A percentile compares a stretch with the other conserved stretches of the same genome.
phyloP scores from a whole-genome alignment of 2,329 filamentous ascomycete species.

The Colletotrichum australisinense region DNA sequence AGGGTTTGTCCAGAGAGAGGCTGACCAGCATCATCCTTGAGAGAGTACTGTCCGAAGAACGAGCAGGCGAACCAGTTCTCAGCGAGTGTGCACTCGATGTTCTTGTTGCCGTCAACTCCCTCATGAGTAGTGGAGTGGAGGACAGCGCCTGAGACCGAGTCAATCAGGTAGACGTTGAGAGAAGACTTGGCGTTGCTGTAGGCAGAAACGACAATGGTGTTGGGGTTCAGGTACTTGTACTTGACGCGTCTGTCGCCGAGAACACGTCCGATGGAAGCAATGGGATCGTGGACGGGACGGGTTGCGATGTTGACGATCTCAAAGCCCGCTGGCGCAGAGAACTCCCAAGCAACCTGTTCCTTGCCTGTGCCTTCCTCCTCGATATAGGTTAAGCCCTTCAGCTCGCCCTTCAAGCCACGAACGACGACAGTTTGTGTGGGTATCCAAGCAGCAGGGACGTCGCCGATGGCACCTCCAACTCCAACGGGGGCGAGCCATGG shows the following conservation, averaged over 20 bases:
- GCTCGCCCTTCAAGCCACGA: conserved; percentile 57
- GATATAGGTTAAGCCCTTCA: conserved; percentile 68
- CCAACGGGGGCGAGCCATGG: conserved; percentile 67
- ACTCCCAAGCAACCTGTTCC: conserved; percentile 75
- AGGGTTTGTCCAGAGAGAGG: conserved; percentile 61
- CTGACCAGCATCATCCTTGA: conserved; percentile 58
- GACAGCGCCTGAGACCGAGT: conserved; percentile 86
- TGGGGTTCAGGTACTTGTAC: conserved; percentile 97
- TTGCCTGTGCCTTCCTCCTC: conserved; percentile 52
- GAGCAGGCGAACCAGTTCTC: conserved; percentile 98
- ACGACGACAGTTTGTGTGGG: conserved; percentile 68
- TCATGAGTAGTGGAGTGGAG: conserved; percentile 77
- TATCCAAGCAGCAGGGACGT: conserved; percentile 56
- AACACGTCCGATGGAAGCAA: conserved; percentile 95
- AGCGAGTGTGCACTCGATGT: conserved; percentile 81
- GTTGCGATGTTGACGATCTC: conserved; percentile 76
- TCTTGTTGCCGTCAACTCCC: conserved; percentile 79
- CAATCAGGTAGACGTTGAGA: conserved; percentile 82
- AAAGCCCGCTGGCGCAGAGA: conserved; percentile 74
- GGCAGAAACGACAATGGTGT: conserved; percentile 81
- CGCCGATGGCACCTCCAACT: conserved; percentile 58
- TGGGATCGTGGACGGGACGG: conserved; percentile 81
- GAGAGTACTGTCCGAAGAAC: conserved; percentile 72
- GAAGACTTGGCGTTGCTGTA: conserved; percentile 67
- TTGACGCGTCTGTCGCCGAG: conserved; percentile 91